Evolutionary conservation across 2,329 filamentous ascomycete genomes (phyloP).

Genomic region (Penicillium sp.): DNA sequence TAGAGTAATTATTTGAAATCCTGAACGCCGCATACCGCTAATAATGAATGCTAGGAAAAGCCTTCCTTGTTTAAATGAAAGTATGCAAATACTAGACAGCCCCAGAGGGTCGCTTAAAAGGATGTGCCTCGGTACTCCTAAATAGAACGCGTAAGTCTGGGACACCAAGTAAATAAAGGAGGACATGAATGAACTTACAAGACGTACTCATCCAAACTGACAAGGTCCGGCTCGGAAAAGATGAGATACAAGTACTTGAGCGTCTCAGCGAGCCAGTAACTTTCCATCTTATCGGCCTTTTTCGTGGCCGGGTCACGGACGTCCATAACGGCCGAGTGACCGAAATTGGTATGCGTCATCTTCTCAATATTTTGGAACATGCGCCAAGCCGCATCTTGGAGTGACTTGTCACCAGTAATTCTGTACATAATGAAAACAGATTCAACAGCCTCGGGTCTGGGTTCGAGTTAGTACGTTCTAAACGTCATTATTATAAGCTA

Average conservation of each 20-base stretch:
- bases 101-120: conserved; percentile 31
- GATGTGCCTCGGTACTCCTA: conserved; percentile 45
- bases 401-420: conserved; percentile 54
- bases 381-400: conserved; percentile 49
- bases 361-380: conserved; percentile 52
- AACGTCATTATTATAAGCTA: not conserved
- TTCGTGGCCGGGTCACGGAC: conserved; percentile 33
- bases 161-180: not conserved
- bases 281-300: conserved; percentile 45
- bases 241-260: conserved; percentile 49
- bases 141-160: conserved; percentile 1
- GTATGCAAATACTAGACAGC: not conserved
- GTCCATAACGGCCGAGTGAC: conserved; percentile 45
- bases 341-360: conserved; percentile 44
- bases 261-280: conserved; percentile 48
- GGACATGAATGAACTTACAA: conserved; percentile 30
- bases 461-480: not conserved
- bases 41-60: not conserved
- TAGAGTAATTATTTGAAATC: not conserved
- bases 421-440: conserved; percentile 62
- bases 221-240: conserved; percentile 40
- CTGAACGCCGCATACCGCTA: not conserved
- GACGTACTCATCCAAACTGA: conserved; percentile 47
- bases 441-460: conserved; percentile 58
- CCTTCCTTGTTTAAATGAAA: not conserved